Conservation (phyloP, 371 early-diverging fungal species). For the Mortierella sp. region DNA sequence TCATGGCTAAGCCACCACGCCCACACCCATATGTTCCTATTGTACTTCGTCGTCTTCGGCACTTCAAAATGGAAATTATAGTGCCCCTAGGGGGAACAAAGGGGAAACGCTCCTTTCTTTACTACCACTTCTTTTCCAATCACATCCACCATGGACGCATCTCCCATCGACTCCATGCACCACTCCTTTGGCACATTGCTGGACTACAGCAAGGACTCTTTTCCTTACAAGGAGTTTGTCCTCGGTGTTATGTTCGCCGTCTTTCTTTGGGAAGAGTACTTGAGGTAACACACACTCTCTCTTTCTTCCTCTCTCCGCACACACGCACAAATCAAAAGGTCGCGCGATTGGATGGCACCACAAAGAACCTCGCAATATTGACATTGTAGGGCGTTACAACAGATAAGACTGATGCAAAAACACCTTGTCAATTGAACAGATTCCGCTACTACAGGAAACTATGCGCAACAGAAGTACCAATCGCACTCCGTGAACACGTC, state of each 20-base stretch:
- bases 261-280: conserved; percentile 77
- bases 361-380: neutral
- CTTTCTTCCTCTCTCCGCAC: neutral
- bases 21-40: neutral
- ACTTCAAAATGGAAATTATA: neutral
- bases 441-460: conserved; percentile 84
- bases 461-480: conserved; percentile 74
- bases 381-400: no score
- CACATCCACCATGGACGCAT: conserved; percentile 27
- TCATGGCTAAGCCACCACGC: conserved; percentile 13
- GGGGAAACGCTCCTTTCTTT: neutral
- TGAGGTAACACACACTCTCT: conserved; percentile 62
- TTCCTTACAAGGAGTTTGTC: conserved; percentile 84
- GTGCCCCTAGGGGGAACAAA: neutral
- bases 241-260: conserved; percentile 75
- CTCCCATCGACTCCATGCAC: conserved; percentile 21
- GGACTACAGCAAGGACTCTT: conserved; percentile 14
- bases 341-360: neutral
- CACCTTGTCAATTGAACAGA: conserved; percentile 42
- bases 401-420: neutral
- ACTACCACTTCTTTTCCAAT: neutral
- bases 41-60: neutral
- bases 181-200: conserved; percentile 19
- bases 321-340: neutral
- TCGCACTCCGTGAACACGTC: conserved; percentile 74